Evolutionary conservation across 495 filamentous ascomycete species (phyloP).

Genomic region (Aspergillus steynii): DNA sequence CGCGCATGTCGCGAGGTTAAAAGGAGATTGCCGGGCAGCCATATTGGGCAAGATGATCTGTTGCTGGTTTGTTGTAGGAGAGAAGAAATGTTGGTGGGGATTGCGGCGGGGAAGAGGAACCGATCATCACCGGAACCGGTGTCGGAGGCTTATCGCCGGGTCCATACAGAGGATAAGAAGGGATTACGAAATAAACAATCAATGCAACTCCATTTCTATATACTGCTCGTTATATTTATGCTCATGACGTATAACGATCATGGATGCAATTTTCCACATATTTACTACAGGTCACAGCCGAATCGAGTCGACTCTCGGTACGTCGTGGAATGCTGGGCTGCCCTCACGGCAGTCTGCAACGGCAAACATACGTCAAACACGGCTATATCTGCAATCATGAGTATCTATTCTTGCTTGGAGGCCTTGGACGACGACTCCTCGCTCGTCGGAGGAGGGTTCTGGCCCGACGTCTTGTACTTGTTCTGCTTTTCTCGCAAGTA

Average conservation of each 20-base stretch:
- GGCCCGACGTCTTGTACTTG: slow-evolving; percentile 54
- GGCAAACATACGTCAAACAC: slow-evolving; percentile 5
- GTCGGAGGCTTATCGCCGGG: slow-evolving; percentile 6
- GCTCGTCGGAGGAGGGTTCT: slow-evolving; percentile 18
- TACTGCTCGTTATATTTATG: background rate
- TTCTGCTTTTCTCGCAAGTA: slow-evolving; percentile 83
- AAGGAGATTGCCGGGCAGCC: slow-evolving; percentile 49
- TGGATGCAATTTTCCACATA: background rate
- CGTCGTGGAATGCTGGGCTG: slow-evolving; percentile 21
- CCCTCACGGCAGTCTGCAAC: background rate
- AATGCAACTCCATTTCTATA: background rate
- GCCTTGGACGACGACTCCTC: slow-evolving; percentile 15
- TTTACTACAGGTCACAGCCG: background rate
- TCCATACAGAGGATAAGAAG: no score
- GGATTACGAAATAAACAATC: no score
- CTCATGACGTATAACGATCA: background rate
- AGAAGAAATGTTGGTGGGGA: slow-evolving; percentile 5
- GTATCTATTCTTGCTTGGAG: slow-evolving; percentile 28
- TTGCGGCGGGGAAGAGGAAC: slow-evolving; percentile 6
- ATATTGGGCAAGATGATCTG: slow-evolving; percentile 27
- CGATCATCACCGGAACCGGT: slow-evolving; percentile 13
- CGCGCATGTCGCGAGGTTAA: slow-evolving; percentile 78
- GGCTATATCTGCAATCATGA: slow-evolving; percentile 3
- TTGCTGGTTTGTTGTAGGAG: slow-evolving; percentile 2
- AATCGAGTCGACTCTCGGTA: slow-evolving; percentile 7